Evolutionary conservation across 208 protist genomes (phyloP), one percentile per base, ranked within the genome.

Genomic region (Balamuthia mandrillaris): DNA sequence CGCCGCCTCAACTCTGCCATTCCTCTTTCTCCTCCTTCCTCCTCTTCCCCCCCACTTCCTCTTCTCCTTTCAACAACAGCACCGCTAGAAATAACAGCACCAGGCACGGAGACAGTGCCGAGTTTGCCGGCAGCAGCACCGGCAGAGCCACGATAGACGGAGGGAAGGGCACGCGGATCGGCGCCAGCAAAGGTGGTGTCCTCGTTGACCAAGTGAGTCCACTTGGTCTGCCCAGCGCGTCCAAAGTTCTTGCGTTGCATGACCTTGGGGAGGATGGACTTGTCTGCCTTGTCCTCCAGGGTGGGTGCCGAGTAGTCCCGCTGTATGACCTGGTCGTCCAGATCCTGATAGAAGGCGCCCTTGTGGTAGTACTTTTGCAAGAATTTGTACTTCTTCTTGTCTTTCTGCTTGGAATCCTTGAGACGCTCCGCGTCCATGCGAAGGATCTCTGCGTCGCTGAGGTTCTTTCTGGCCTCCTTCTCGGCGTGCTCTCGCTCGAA

Each of bases 301-400:
- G 86, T 86, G 14, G 84, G 52, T 16, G 7, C n/a, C 6, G 44
- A 31, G 45, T 35, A 58, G 18, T 75, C 74, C 9, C 44, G 21
- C 33, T 41, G 37, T 21, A 41, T 21, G 44, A 58, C 51, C 16
- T 41, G 49, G 21, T 81, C 72, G 27, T 81, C 60, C n/a, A n/a
- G n/a, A 9, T 89, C 89, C 81, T 87, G 72, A 77, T 83, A 91
- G 66, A 82, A 92, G 31, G 84, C 88, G n/a, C 90, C 90, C 72
- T 90, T 91, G 81, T 92, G 88, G 72, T 88, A 92, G 58, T 92
- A 91, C 79, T 85, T 90, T 31, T 92, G 90, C 29, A 90, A 35
- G 75, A 89, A 89, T 24, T 84, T 89, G 27, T 31, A 75, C 31
- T 75, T 51, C 42, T 52, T 75, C 66, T 75, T 52, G 31, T 75